These are phyloP conservation scores for Anthracocystis panici-leucophaei DNA, from an alignment of 1,284 basidiomycete genomes.

Conservation along the genomic window DNA sequence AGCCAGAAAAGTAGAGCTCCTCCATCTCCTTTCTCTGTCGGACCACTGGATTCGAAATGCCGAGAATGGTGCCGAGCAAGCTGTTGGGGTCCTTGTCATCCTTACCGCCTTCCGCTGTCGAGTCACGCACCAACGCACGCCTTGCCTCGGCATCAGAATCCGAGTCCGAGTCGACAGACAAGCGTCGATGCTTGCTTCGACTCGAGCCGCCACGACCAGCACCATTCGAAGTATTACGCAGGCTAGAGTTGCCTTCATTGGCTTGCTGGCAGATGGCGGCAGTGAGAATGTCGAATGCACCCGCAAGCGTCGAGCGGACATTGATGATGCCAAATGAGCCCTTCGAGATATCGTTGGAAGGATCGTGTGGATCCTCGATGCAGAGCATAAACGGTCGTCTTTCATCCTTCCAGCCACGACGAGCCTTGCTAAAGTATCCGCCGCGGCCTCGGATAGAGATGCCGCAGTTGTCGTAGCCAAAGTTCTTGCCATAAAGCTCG, in stretches of 20 bases:
- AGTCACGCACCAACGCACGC: constrained; percentile 48
- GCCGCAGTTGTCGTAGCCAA: constrained; percentile 78
- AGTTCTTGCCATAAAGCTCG: constrained; percentile 91
- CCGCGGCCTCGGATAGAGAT: constrained; percentile 83
- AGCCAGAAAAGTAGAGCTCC: constrained; percentile 77
- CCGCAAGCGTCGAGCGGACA: constrained; percentile 84
- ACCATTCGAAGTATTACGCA: constrained; percentile 8
- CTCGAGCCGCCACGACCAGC: constrained; percentile 13
- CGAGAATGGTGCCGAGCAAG: constrained; percentile 82
- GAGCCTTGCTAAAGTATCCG: constrained; percentile 76
- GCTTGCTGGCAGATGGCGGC: constrained; percentile 70
- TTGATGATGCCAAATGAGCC: constrained; percentile 86
- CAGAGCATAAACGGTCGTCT: constrained; percentile 77
- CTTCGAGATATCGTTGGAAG: constrained; percentile 88
- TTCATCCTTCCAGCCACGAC: constrained; percentile 59
- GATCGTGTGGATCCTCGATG: constrained; percentile 95
- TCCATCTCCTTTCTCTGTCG: constrained; percentile 73
- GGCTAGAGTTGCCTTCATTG: constrained; percentile 37
- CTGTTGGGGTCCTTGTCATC: constrained; percentile 74
- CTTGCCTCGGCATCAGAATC: constrained; percentile 54
- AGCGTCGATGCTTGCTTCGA: constrained; percentile 26
- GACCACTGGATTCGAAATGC: constrained; percentile 83
- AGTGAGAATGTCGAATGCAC: constrained; percentile 86
- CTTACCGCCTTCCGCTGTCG: constrained; percentile 34
- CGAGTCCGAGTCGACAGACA: constrained; percentile 40